phyloP scores from a whole-genome alignment of 495 filamentous ascomycete species.

The Talaromyces wortmannii region DNA sequence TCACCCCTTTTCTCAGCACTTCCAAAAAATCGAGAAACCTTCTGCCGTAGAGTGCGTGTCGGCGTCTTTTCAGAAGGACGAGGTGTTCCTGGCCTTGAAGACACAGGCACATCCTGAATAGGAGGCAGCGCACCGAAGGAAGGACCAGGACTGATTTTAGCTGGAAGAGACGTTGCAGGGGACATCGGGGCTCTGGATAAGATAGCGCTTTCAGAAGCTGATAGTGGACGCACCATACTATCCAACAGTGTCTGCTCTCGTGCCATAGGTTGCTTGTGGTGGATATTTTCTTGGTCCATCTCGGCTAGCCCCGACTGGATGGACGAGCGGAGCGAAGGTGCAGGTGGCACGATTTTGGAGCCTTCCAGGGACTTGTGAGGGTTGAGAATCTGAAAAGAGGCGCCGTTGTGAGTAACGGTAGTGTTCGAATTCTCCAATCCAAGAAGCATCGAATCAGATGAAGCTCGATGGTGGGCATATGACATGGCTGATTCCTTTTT shows the following conservation, averaged over 20 bases:
- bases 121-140: constrained; percentile 1
- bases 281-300: not conserved
- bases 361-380: constrained; percentile 34
- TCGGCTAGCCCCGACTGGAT: not conserved
- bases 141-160: not conserved
- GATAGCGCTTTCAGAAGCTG: constrained; percentile 4
- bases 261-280: not conserved
- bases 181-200: not conserved
- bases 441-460: constrained; percentile 25
- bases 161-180: not conserved
- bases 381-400: constrained; percentile 41
- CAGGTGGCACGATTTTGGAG: constrained; percentile 27
- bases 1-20: not conserved
- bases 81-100: not conserved
- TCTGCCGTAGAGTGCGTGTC: not conserved
- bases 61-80: not conserved
- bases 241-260: not conserved
- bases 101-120: not conserved
- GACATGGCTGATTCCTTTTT: constrained; percentile 6
- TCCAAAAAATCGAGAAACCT: constrained; percentile 4
- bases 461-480: constrained; percentile 12
- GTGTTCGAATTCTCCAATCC: constrained; percentile 15
- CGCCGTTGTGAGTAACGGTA: constrained; percentile 32
- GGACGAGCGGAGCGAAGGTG: not conserved
- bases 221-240: constrained; percentile 1